These are phyloP conservation scores for Chloropicon primus DNA, from an alignment of 139 green algal species.

Conservation along the genomic window DNA sequence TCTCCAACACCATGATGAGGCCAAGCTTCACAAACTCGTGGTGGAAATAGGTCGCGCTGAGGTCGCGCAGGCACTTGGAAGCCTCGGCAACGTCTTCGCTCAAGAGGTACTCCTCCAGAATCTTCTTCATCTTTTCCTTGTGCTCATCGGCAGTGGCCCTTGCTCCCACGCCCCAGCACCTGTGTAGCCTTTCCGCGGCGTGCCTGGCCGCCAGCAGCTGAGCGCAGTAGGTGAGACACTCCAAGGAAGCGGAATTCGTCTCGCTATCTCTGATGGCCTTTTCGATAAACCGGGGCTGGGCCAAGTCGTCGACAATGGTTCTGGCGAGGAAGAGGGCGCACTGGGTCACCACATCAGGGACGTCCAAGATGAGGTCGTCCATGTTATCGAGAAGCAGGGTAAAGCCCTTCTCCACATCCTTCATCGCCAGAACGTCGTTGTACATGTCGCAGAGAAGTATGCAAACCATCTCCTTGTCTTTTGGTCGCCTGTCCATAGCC, in stretches of 20 bases:
- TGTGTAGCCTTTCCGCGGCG: slow-evolving; percentile 54
- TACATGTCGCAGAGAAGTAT: background rate
- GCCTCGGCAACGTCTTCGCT: slow-evolving; percentile 42
- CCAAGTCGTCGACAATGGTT: slow-evolving; percentile 83
- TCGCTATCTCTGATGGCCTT: slow-evolving; percentile 29
- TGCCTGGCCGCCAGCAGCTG: slow-evolving; percentile 57
- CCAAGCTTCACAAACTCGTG: slow-evolving; percentile 60
- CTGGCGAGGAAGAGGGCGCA: slow-evolving; percentile 67
- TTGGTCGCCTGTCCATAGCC: slow-evolving; percentile 10
- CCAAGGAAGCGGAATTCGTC: slow-evolving; percentile 10
- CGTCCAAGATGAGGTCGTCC: slow-evolving; percentile 70
- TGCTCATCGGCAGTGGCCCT: slow-evolving; percentile 34
- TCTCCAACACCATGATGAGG: slow-evolving; percentile 22
- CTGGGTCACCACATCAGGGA: slow-evolving; percentile 53
- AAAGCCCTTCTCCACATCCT: slow-evolving; percentile 39
- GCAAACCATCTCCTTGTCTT: background rate
- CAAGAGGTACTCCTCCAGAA: slow-evolving; percentile 39
- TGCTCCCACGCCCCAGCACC: slow-evolving; percentile 60
- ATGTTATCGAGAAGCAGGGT: slow-evolving; percentile 13
- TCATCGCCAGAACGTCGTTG: background rate
- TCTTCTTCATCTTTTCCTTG: slow-evolving; percentile 6
- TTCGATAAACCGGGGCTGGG: slow-evolving; percentile 70
- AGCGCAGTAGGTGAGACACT: background rate
- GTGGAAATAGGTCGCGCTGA: slow-evolving; percentile 57
- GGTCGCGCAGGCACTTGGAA: slow-evolving; percentile 35